These are phyloP conservation scores for Pulveroboletus sp. DNA, from an alignment of 768 basidiomycete species.

Conservation along the genomic window DNA sequence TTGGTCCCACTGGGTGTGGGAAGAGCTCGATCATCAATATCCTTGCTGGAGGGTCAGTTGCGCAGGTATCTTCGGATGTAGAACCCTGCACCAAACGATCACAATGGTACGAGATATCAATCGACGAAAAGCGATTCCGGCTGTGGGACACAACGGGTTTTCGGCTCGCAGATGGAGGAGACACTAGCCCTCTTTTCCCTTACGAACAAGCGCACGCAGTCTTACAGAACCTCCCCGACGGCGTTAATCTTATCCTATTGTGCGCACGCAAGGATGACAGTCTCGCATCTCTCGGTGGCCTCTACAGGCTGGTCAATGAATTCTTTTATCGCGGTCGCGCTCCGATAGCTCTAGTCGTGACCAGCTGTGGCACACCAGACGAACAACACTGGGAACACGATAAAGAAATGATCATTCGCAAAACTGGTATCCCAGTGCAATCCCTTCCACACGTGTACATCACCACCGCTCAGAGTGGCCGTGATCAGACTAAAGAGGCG, in stretches of 20 bases:
- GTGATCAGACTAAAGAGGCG: background rate
- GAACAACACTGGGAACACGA: constrained; percentile 34
- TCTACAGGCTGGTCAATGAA: constrained; percentile 32
- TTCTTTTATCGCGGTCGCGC: constrained; percentile 33
- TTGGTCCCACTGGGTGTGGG: constrained; percentile 28
- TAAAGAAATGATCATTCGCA: constrained; percentile 10
- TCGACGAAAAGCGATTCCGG: constrained; percentile 21
- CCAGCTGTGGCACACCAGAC: constrained; percentile 27
- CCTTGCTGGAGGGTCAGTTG: constrained; percentile 23
- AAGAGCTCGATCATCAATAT: constrained; percentile 32
- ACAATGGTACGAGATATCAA: constrained; percentile 16
- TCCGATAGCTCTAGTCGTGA: constrained; percentile 34
- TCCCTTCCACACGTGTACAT: background rate
- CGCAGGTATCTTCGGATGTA: constrained; percentile 28
- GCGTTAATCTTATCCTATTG: constrained; percentile 36
- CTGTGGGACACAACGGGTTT: constrained; percentile 36
- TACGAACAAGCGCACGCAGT: constrained; percentile 33
- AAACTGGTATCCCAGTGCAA: background rate
- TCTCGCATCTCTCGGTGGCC: constrained; percentile 24
- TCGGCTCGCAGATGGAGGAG: constrained; percentile 19
- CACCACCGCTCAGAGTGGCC: background rate
- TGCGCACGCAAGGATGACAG: constrained; percentile 32
- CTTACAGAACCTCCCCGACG: constrained; percentile 30
- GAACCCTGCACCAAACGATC: constrained; percentile 33
- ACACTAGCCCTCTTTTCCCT: constrained; percentile 14